Percentiles rank a stretch among this genome's conserved stretches.
Evolutionary conservation across 352 stramenopile species (phyloP).

Genomic region (Phytopythium delawarense): DNA sequence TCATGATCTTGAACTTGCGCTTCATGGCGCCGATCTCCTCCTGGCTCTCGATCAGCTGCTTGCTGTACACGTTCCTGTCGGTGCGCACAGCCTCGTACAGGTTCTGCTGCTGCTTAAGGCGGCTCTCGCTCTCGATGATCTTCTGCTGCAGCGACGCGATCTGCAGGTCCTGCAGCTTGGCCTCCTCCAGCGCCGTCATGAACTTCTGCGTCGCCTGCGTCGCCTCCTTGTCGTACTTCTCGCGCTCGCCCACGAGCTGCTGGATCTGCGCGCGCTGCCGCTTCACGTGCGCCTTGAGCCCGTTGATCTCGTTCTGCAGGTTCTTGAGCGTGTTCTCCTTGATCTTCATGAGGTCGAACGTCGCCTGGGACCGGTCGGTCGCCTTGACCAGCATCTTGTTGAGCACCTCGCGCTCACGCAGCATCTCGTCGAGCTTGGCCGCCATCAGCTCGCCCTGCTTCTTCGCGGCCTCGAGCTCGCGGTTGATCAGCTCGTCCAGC

Average conservation of each 20-base stretch:
- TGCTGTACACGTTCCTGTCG: constrained; percentile 92
- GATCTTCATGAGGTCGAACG: constrained; percentile 90
- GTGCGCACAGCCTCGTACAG: constrained; percentile 90
- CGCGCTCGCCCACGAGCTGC: constrained; percentile 76
- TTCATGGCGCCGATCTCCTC: constrained; percentile 90
- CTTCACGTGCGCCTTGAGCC: constrained; percentile 78
- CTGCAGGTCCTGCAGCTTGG: constrained; percentile 74
- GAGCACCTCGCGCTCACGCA: constrained; percentile 73
- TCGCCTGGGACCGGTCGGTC: constrained; percentile 69
- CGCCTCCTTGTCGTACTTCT: constrained; percentile 88
- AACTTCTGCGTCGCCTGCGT: constrained; percentile 74
- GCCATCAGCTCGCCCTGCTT: constrained; percentile 68
- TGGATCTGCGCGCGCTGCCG: constrained; percentile 78
- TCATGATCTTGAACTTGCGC: constrained; percentile 90
- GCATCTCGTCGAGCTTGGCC: constrained; percentile 80
- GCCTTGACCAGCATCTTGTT: constrained; percentile 89
- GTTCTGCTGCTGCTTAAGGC: constrained; percentile 93
- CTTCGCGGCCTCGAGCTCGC: constrained; percentile 50
- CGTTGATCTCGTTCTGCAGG: constrained; percentile 86
- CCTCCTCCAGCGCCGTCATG: constrained; percentile 76
- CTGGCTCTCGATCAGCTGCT: constrained; percentile 92
- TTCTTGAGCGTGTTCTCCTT: constrained; percentile 91
- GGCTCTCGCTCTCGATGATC: constrained; percentile 65
- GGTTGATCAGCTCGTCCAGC: constrained; percentile 64
- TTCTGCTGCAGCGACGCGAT: constrained; percentile 73